phyloP scores from a whole-genome alignment of 495 filamentous ascomycete species.

The Podospora fimiseda region DNA sequence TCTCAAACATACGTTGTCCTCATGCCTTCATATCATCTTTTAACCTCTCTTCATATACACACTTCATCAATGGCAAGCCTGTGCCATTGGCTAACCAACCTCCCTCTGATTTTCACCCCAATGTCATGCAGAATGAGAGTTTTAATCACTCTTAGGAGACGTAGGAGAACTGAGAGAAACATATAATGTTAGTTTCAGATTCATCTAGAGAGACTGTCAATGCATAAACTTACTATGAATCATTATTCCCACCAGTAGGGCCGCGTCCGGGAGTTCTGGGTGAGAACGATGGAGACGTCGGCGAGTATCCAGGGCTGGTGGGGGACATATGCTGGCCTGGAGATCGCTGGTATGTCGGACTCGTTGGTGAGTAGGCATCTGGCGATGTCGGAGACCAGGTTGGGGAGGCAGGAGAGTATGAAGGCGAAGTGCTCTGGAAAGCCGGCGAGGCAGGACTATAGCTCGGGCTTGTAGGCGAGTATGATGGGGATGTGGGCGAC shows the following conservation, averaged over 20 bases:
- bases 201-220: not conserved
- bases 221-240: constrained; percentile 29
- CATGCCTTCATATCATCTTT: no score
- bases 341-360: constrained; percentile 60
- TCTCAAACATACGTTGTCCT: no score
- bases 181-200: constrained; percentile 13
- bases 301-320: constrained; percentile 50
- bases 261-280: constrained; percentile 36
- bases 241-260: constrained; percentile 24
- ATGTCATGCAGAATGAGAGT: not conserved
- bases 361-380: constrained; percentile 69
- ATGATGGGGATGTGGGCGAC: constrained; percentile 64
- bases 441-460: constrained; percentile 63
- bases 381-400: constrained; percentile 63
- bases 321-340: constrained; percentile 46
- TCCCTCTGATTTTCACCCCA: not conserved
- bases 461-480: constrained; percentile 52
- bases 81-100: no score
- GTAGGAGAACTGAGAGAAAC: constrained; percentile 27
- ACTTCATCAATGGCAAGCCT: no score
- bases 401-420: constrained; percentile 69
- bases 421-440: constrained; percentile 51
- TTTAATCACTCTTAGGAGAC: constrained; percentile 31
- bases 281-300: constrained; percentile 42
- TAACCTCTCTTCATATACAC: no score